Evolutionary conservation across 2,329 filamentous ascomycete species (phyloP).

Genomic region (Aspergillus niger): DNA sequence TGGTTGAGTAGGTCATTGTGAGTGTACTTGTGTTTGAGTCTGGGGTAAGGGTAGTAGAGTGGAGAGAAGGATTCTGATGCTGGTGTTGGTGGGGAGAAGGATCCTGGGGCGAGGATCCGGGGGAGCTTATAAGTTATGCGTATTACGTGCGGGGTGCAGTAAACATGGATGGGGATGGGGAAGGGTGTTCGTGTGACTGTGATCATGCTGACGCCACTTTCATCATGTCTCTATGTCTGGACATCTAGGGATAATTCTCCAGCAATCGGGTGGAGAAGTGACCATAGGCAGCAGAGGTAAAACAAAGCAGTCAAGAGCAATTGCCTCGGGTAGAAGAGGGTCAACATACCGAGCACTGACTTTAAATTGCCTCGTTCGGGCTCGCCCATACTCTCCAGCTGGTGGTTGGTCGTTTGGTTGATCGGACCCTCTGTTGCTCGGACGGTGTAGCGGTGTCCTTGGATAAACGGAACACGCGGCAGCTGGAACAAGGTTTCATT

Average conservation of each 20-base stretch:
- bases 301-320: not conserved
- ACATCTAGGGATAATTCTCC: not conserved
- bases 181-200: not conserved
- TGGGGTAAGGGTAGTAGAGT: not conserved
- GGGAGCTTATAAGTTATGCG: not conserved
- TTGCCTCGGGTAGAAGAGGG: not conserved
- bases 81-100: not conserved
- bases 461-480: conserved; percentile 28
- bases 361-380: conserved; percentile 27
- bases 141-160: not conserved
- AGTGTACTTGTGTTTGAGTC: not conserved
- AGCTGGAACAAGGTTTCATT: conserved; percentile 29
- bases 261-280: not conserved
- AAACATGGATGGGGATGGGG: not conserved
- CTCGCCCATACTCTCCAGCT: conserved; percentile 23
- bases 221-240: not conserved
- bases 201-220: not conserved
- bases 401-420: conserved; percentile 26
- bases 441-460: conserved; percentile 36
- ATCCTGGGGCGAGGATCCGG: not conserved
- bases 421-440: conserved; percentile 25
- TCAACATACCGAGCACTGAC: conserved; percentile 13
- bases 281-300: not conserved
- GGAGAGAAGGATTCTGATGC: not conserved
- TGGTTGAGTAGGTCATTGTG: not conserved